Base-by-base conservation (phyloP, 1,139 yeast species). In the Komagataea norvegica region DNA sequence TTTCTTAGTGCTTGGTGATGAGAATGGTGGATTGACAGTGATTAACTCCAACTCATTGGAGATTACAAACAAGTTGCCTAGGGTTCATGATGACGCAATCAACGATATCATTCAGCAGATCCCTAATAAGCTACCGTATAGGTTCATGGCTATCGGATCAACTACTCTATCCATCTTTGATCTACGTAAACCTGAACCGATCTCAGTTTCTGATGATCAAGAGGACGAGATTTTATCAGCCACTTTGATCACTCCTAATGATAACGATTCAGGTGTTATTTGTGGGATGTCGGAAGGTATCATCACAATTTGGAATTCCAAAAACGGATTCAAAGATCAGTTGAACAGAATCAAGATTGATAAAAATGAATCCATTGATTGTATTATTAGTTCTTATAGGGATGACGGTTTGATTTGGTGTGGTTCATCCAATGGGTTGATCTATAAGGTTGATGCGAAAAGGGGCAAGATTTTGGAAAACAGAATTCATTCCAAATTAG, bases 271-370 rank as follows among this genome's bases (percentile, higher is more conserved):
- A 3, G 27, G 32, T 16, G 78, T 79, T 3, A 84, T 83, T 0
- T 79, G 89, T 52, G 89, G 88, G 34, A 89, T 88, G 78, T 89
- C 95, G 3, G 94, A 84, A 56, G 97, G 97, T 3, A 74, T 87
- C n/a, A 71, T 87, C 6, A 87, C 97, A 0, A 68, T 84, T n/a
- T 91, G 97, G 98, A 77, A 81, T 29, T 68, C 74, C 29, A 75
- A 75, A 56, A 83, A 81, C 54, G 67, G 68, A 33, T 72, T 81
- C 51, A 70, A 68, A 46, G 97, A 89, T 59, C 96, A 88, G 59
- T 69, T 87, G 37, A 74, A 85, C n/a, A 68, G 97, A 41, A 74
- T 89, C 15, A 77, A 79, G 45, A 69, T 89, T 8, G 70, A 78
- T 34, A 77, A 73, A 43, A 79, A 76, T 28, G 91, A 86, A 25